These are phyloP conservation scores for Boletus fagicola DNA, from an alignment of 768 basidiomycete species.

Conservation along the genomic window DNA sequence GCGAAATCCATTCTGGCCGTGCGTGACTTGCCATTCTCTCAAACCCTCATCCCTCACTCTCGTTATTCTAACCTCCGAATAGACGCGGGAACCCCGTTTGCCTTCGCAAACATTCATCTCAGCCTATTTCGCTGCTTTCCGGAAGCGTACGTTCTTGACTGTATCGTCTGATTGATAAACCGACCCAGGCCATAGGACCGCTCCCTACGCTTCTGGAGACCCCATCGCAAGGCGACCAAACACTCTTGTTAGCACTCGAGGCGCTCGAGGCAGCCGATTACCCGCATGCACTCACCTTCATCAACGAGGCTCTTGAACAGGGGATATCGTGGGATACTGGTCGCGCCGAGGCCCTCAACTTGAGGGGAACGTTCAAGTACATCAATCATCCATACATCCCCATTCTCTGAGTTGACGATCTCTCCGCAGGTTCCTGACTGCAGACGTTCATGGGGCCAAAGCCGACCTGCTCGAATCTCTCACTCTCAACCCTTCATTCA, in stretches of 20 bases:
- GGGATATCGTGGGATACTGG: slow-evolving; percentile 73
- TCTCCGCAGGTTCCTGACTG: slow-evolving; percentile 75
- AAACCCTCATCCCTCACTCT: background rate
- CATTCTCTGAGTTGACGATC: background rate
- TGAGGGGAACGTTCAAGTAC: slow-evolving; percentile 94
- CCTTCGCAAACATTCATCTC: slow-evolving; percentile 91
- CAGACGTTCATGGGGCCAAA: slow-evolving; percentile 80
- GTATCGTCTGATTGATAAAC: background rate
- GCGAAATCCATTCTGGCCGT: slow-evolving; percentile 72
- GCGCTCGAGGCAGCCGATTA: slow-evolving; percentile 88
- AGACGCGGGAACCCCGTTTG: slow-evolving; percentile 73
- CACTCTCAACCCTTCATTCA: slow-evolving; percentile 61
- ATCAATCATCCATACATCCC: slow-evolving; percentile 23
- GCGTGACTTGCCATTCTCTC: slow-evolving; percentile 18
- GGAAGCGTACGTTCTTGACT: slow-evolving; percentile 56
- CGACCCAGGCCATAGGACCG: slow-evolving; percentile 43
- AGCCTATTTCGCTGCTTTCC: slow-evolving; percentile 97
- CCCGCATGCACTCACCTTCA: slow-evolving; percentile 69
- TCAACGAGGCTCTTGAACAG: slow-evolving; percentile 85
- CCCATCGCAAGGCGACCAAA: slow-evolving; percentile 79
- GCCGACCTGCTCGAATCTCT: slow-evolving; percentile 78
- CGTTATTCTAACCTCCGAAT: background rate
- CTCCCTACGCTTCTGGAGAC: slow-evolving; percentile 70
- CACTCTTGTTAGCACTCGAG: slow-evolving; percentile 73
- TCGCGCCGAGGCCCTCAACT: slow-evolving; percentile 85